Conservation (phyloP, 495 filamentous ascomycete species). For the Penicillium malachiteum region DNA sequence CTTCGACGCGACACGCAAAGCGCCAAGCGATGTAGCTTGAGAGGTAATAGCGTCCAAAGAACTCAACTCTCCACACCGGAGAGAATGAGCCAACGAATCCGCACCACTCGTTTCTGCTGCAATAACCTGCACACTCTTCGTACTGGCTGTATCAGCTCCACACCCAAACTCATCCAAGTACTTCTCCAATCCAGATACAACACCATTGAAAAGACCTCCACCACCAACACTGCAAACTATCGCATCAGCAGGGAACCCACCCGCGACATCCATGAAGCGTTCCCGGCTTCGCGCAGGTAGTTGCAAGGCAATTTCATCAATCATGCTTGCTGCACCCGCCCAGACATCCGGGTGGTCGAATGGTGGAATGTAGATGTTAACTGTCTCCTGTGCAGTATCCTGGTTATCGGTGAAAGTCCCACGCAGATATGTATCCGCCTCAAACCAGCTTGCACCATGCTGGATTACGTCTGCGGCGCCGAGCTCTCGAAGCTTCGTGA, state of each 20-base stretch:
- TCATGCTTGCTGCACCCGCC: constrained; percentile 65
- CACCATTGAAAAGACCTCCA: constrained; percentile 77
- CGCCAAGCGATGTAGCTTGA: constrained; percentile 74
- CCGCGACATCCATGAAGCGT: constrained; percentile 7
- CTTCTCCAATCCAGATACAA: constrained; percentile 64
- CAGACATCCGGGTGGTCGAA: constrained; percentile 84
- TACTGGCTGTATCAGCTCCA: background rate
- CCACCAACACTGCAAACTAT: constrained; percentile 84
- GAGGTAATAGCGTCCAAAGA: constrained; percentile 71
- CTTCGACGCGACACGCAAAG: constrained; percentile 62
- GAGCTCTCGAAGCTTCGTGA: constrained; percentile 62
- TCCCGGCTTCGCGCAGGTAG: constrained; percentile 31
- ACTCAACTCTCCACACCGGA: constrained; percentile 55
- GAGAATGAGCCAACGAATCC: constrained; percentile 59
- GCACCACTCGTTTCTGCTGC: constrained; percentile 80
- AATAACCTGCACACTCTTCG: constrained; percentile 52
- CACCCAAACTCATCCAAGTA: constrained; percentile 26
- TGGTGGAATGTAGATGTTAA: constrained; percentile 57
- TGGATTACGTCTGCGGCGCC: constrained; percentile 71
- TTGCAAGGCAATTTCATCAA: constrained; percentile 69
- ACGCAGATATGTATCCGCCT: constrained; percentile 71
- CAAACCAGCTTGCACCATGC: constrained; percentile 68
- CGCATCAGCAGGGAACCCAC: constrained; percentile 50
- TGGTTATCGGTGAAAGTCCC: constrained; percentile 51
- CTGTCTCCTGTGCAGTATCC: constrained; percentile 53